Evolutionary conservation across 371 early-diverging fungal genomes (phyloP).

Genomic region (Funneliformis caledonium): DNA sequence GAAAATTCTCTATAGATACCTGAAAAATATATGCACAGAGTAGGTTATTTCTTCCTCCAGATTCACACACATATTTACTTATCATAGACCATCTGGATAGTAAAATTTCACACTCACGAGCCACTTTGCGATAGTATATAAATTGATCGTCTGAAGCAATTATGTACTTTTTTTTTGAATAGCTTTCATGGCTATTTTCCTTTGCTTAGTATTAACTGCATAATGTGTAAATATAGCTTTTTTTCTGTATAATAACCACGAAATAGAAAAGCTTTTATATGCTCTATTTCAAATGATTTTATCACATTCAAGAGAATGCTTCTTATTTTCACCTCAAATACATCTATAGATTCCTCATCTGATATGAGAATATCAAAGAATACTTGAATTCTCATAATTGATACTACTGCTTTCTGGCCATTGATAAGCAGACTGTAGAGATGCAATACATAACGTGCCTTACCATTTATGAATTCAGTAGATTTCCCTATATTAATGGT

Average conservation of each 20-base stretch:
- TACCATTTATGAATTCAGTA: slow-evolving; percentile 21
- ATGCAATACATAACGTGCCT: no score
- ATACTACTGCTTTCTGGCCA: no score
- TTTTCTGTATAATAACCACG: not conserved
- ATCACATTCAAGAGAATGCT: not conserved
- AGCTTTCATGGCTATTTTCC: slow-evolving; percentile 15
- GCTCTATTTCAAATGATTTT: not conserved
- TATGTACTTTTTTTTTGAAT: slow-evolving; percentile 1
- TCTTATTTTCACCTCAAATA: not conserved
- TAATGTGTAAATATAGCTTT: no score
- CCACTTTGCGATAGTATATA: slow-evolving; percentile 21
- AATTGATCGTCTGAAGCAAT: slow-evolving; percentile 16
- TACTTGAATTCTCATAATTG: no score
- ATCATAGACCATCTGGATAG: slow-evolving; percentile 13
- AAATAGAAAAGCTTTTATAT: no score
- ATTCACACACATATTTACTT: not conserved
- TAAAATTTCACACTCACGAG: slow-evolving; percentile 10
- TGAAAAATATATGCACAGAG: no score
- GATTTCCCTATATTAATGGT: slow-evolving; percentile 10
- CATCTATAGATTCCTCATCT: not conserved
- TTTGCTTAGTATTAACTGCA: slow-evolving; percentile 27
- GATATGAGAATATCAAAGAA: no score
- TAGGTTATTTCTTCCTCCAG: no score
- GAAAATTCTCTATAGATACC: slow-evolving; percentile 28
- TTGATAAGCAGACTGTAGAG: no score